Evolutionary conservation across 1,284 basidiomycete species (phyloP).

Genomic region (Austroboletus niveus): DNA sequence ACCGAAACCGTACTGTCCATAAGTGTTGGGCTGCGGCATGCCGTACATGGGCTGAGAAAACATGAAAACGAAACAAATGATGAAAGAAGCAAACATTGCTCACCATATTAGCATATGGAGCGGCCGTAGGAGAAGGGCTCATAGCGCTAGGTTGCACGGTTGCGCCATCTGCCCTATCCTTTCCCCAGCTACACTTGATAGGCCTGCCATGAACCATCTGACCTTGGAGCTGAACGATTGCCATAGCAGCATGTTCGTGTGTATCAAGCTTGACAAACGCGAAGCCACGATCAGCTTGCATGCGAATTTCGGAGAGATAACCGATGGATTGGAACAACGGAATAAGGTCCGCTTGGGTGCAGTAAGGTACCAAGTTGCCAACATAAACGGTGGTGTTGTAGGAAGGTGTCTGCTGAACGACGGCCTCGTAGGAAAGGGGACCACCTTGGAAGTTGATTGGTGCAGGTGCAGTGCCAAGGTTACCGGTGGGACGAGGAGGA

Average conservation of each 20-base stretch:
- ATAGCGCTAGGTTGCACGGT: constrained; percentile 53
- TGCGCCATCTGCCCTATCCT: constrained; percentile 80
- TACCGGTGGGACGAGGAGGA: constrained; percentile 46
- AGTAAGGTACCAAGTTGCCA: constrained; percentile 95
- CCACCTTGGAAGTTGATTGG: constrained; percentile 86
- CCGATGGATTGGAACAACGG: constrained; percentile 97
- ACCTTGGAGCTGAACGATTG: constrained; percentile 93
- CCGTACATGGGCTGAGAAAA: constrained; percentile 73
- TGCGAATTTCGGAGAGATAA: constrained; percentile 95
- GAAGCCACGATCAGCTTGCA: constrained; percentile 97
- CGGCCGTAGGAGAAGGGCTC: constrained; percentile 63
- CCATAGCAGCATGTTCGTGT: constrained; percentile 96
- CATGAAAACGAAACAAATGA: constrained; percentile 4
- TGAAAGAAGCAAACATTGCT: constrained; percentile 21
- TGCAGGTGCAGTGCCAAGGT: constrained; percentile 64
- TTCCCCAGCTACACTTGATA: constrained; percentile 98
- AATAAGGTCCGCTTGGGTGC: constrained; percentile 93
- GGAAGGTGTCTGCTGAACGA: constrained; percentile 85
- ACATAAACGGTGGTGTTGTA: constrained; percentile 98
- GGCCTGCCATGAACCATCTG: constrained; percentile 94
- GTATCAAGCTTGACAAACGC: constrained; percentile 98
- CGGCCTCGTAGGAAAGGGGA: constrained; percentile 83
- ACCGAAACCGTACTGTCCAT: constrained; percentile 77
- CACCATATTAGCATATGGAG: constrained; percentile 76
- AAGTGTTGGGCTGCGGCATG: constrained; percentile 77